Evolutionary conservation across 176 grass and related monocot species (phyloP), one percentile per base, ranked within the genome.

Genomic region (Areca catechu): DNA sequence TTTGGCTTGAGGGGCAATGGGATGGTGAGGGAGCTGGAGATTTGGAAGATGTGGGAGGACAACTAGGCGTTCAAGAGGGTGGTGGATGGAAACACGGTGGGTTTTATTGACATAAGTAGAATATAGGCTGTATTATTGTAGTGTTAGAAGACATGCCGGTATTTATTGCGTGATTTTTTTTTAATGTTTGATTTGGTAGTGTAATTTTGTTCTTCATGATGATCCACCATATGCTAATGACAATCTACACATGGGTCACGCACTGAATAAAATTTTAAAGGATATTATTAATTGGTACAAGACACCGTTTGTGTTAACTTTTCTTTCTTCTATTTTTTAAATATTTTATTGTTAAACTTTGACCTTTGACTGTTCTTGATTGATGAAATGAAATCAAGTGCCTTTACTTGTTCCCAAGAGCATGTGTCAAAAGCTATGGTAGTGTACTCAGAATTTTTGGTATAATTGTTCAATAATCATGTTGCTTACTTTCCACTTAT

Each of bases 201-300:
- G 76, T 24, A 85, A 65, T 50, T 97, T 97, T 84, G 71, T 80
- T 76, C 86, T 97, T 49, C 92, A 97, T 17, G 92, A 97, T 72
- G 92, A 86, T 10, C 92, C 92, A 16, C 92, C 92, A 23, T 97
- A 97, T 80, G 92, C 92, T 48, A 97, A 97, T 74, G 92, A 86
- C 17, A 84, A 81, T 77, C 86, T 97, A 50, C 92, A 97, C 61
- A 97, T 97, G 83, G 92, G 86, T 9, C 92, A 97, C 69, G 92
- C 92, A 2, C 57, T 97, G 66, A 97, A 97, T 75, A 97, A 91
- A 66, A 83, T 97, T 58, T 73, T 97, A 49, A 97, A 97, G 78
- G 92, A 97, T 74, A 85, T 97, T 75, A 97, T 97, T 62, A 97
- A 97, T 54, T 83, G 92, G 18, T 97, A 97, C 75, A 97, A 97